phyloP scores from a whole-genome alignment of 2,329 filamentous ascomycete genomes.

The Ilyonectria mors-panacis region DNA sequence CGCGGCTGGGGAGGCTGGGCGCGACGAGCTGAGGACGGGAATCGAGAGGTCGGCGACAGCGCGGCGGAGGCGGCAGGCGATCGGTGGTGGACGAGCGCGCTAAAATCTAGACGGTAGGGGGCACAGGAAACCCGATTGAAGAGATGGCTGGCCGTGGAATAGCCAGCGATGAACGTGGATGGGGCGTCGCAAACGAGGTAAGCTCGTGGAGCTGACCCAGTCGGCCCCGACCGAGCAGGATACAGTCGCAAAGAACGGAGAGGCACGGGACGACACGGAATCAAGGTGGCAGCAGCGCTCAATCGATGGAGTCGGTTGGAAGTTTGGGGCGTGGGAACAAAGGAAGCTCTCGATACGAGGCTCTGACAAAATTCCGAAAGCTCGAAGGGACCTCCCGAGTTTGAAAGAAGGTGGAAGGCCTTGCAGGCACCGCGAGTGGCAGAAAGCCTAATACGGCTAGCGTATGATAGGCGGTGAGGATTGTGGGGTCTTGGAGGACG shows the following conservation, averaged over 20 bases:
- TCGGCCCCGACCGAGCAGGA: constrained; percentile 21
- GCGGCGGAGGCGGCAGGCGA: background rate
- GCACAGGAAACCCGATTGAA: constrained; percentile 14
- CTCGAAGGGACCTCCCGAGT: constrained; percentile 18
- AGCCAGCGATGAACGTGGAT: constrained; percentile 12
- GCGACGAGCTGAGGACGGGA: constrained; percentile 4
- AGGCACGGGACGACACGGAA: background rate
- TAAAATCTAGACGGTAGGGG: background rate
- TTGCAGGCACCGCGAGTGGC: constrained; percentile 14
- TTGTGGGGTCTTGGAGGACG: background rate
- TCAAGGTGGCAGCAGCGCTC: constrained; percentile 9
- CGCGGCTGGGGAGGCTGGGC: constrained; percentile 22
- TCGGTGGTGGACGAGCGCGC: background rate
- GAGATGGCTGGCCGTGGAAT: background rate
- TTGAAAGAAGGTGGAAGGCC: constrained; percentile 19
- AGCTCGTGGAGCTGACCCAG: constrained; percentile 32
- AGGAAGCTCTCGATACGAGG: constrained; percentile 25
- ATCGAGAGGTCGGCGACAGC: background rate
- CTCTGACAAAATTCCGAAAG: constrained; percentile 29
- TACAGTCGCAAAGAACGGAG: constrained; percentile 18
- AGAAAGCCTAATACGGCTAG: constrained; percentile 28
- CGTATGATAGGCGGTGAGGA: background rate
- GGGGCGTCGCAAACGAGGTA: constrained; percentile 25
- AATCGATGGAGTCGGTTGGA: constrained; percentile 11
- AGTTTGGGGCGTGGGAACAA: constrained; percentile 9